phyloP scores from a whole-genome alignment of 495 filamentous ascomycete species.

The Bathelium albidoporum region DNA sequence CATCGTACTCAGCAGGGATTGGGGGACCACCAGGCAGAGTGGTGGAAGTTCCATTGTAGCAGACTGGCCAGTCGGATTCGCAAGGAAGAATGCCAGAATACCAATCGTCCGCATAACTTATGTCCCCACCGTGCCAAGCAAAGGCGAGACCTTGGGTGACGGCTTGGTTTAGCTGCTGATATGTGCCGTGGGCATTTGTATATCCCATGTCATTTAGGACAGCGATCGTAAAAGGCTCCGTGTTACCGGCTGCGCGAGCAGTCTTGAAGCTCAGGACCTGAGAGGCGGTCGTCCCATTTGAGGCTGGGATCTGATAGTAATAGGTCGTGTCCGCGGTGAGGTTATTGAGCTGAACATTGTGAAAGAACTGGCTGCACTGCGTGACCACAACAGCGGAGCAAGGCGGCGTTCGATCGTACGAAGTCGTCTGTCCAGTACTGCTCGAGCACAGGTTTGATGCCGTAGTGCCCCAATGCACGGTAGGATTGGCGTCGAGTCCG shows the following conservation, averaged over 20 bases:
- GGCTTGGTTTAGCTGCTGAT: constrained; percentile 33
- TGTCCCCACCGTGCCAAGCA: constrained; percentile 43
- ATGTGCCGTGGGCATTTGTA: constrained; percentile 40
- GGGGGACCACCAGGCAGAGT: constrained; percentile 28
- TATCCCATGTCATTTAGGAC: constrained; percentile 43
- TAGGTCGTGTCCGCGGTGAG: constrained; percentile 36
- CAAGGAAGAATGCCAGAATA: constrained; percentile 43
- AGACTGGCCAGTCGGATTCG: constrained; percentile 39
- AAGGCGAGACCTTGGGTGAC: constrained; percentile 35
- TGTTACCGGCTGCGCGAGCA: constrained; percentile 33
- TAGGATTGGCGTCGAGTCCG: constrained; percentile 34
- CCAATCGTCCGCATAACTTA: constrained; percentile 43
- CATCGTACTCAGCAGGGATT: constrained; percentile 32
- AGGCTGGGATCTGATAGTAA: constrained; percentile 37
- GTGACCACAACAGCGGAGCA: constrained; percentile 39
- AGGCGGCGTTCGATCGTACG: constrained; percentile 40
- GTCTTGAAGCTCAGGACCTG: constrained; percentile 36
- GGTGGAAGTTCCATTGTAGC: constrained; percentile 42
- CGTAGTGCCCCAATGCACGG: constrained; percentile 35
- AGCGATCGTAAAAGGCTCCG: constrained; percentile 20
- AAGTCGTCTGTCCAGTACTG: constrained; percentile 31
- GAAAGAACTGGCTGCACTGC: constrained; percentile 43
- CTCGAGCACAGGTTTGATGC: constrained; percentile 23
- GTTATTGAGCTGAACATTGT: constrained; percentile 34
- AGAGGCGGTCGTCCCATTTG: constrained; percentile 38